These are phyloP conservation scores for Tuber umbilicatum DNA, from an alignment of 495 filamentous ascomycete species.

Conservation along the genomic window DNA sequence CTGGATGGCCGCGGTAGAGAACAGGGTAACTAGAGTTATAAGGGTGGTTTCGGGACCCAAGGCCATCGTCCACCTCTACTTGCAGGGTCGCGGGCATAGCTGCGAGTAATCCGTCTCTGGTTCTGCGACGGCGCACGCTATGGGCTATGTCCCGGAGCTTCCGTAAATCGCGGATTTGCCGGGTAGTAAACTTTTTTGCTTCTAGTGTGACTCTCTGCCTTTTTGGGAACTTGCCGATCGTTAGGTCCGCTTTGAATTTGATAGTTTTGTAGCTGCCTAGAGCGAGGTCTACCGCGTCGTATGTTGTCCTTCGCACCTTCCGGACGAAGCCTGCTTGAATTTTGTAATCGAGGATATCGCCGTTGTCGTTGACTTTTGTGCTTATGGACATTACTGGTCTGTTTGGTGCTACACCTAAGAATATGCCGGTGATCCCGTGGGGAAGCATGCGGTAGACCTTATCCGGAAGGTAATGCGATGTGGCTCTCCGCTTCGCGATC, in stretches of 20 bases:
- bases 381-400: constrained; percentile 77
- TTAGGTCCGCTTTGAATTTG: not conserved
- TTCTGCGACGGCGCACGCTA: constrained; percentile 44
- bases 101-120: constrained; percentile 42
- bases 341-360: constrained; percentile 61
- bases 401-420: constrained; percentile 63
- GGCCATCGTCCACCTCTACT: constrained; percentile 18
- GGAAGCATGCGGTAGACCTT: constrained; percentile 70
- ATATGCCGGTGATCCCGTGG: constrained; percentile 48
- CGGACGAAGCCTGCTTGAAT: constrained; percentile 62
- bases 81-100: constrained; percentile 6
- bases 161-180: constrained; percentile 46
- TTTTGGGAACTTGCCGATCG: constrained; percentile 42
- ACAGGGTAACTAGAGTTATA: constrained; percentile 10
- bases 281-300: constrained; percentile 50
- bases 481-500: constrained; percentile 57
- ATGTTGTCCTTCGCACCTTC: constrained; percentile 70
- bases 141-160: constrained; percentile 47
- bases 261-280: constrained; percentile 44
- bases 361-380: constrained; percentile 59
- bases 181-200: constrained; percentile 31
- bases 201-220: constrained; percentile 24
- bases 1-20: constrained; percentile 38
- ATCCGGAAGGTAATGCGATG: constrained; percentile 71
- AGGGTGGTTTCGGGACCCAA: constrained; percentile 17